Conservation (phyloP, 768 basidiomycete species). For the Boletus reticuloceps region DNA sequence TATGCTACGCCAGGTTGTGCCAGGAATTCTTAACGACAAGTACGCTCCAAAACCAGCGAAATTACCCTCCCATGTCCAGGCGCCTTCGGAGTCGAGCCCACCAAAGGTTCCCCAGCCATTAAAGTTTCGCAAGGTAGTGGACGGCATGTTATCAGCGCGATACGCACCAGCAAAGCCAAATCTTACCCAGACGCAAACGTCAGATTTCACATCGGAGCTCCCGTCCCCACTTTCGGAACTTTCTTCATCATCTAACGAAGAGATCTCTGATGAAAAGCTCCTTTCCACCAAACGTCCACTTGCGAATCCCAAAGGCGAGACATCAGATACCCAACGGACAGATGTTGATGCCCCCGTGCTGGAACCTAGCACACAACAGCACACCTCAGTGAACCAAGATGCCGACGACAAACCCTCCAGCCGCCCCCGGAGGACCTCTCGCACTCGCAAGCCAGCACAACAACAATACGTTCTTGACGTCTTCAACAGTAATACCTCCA, state of each 20-base stretch:
- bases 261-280: neutral
- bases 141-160: constrained; percentile 34
- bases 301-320: neutral
- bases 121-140: constrained; percentile 40
- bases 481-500: constrained; percentile 29
- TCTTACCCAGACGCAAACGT: constrained; percentile 1
- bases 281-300: neutral
- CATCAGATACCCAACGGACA: neutral
- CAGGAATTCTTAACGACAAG: constrained; percentile 32
- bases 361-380: neutral
- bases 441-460: constrained; percentile 43
- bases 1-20: constrained; percentile 36
- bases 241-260: constrained; percentile 23
- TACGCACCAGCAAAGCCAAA: constrained; percentile 22
- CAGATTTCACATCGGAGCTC: constrained; percentile 1
- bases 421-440: constrained; percentile 48
- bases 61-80: constrained; percentile 7
- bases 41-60: constrained; percentile 26
- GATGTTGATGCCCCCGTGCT: constrained; percentile 10
- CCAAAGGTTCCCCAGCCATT: constrained; percentile 28
- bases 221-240: constrained; percentile 24
- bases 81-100: constrained; percentile 14
- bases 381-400: constrained; percentile 16
- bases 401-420: constrained; percentile 1
- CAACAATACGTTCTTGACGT: constrained; percentile 37